These are phyloP conservation scores for Tephrocybe sp. DNA, from an alignment of 768 basidiomycete genomes.

Conservation along the genomic window DNA sequence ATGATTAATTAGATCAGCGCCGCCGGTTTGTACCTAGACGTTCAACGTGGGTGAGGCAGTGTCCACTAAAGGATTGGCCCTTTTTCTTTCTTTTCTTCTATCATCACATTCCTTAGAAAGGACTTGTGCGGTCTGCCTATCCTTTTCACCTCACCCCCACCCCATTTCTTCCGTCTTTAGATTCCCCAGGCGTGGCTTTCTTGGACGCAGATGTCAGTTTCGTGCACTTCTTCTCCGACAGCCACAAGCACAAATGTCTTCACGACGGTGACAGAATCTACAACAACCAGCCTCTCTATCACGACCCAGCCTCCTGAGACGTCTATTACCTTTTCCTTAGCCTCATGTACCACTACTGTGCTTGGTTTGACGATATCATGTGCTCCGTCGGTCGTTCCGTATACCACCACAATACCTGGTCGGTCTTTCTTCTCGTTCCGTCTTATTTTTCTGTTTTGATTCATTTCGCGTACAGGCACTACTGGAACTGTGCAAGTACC, in stretches of 20 bases:
- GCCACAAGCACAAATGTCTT: conserved; percentile 39
- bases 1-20: too few species aligned
- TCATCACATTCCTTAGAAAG: conserved; percentile 12
- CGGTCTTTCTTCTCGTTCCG: conserved; percentile 12
- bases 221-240: conserved; percentile 45
- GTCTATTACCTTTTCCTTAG: conserved; percentile 31
- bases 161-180: conserved; percentile 8
- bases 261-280: conserved; percentile 33
- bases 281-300: conserved; percentile 35
- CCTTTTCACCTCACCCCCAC: conserved; percentile 5
- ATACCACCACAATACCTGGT: conserved; percentile 25
- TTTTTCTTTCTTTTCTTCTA: conserved; percentile 14
- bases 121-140: conserved; percentile 12
- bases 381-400: conserved; percentile 11
- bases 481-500: conserved; percentile 37
- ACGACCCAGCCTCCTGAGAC: conserved; percentile 26
- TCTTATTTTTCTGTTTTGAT: conserved; percentile 15
- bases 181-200: conserved; percentile 9
- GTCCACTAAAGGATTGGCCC: conserved; percentile 10
- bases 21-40: too few species aligned
- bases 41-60: conserved; percentile 14
- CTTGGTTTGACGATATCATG: conserved; percentile 9
- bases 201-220: conserved; percentile 28
- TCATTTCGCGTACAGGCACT: conserved; percentile 11
- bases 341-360: conserved; percentile 25